A percentile compares a stretch with the other conserved stretches of the same genome.
Evolutionary conservation across 129 eudicot species (phyloP).

Genomic region (Artemisia annua): DNA sequence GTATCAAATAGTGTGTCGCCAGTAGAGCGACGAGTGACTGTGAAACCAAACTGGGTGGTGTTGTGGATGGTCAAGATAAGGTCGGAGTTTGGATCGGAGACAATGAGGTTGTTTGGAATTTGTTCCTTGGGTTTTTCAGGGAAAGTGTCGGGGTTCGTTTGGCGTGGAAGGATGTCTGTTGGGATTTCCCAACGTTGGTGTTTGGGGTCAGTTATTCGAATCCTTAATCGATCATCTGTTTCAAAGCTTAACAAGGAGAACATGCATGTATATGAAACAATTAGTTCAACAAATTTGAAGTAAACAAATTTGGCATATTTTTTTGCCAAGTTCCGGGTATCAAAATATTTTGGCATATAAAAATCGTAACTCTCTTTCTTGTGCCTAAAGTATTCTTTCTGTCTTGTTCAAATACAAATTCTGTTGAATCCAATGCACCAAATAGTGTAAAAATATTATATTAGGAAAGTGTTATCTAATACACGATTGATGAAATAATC

Average conservation of each 20-base stretch:
- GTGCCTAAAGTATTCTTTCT: too few species aligned
- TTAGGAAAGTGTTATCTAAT: too few species aligned
- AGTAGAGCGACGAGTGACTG: conserved; percentile 59
- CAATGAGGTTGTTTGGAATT: conserved; percentile 15
- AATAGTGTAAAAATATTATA: too few species aligned
- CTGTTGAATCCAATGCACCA: too few species aligned
- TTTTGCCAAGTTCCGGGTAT: too few species aligned
- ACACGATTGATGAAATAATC: too few species aligned
- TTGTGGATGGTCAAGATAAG: conserved; percentile 58
- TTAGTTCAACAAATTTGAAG: too few species aligned
- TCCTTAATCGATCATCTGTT: conserved; percentile 55
- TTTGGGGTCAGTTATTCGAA: conserved; percentile 61
- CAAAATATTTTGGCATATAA: too few species aligned
- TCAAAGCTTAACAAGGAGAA: conserved; percentile 47
- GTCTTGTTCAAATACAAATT: too few species aligned
- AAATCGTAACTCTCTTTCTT: too few species aligned
- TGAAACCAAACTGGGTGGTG: conserved; percentile 67
- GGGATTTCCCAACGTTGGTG: conserved; percentile 79
- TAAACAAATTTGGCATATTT: too few species aligned
- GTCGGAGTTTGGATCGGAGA: conserved; percentile 65
- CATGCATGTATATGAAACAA: background rate
- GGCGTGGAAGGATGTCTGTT: conserved; percentile 49
- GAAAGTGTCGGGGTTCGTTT: background rate
- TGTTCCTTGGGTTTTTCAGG: conserved; percentile 15
- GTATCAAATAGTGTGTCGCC: conserved; percentile 70